Evolutionary conservation across 192 early-diverging fungal species (phyloP).

Genomic region (Rhizoclosmatium sp.): DNA sequence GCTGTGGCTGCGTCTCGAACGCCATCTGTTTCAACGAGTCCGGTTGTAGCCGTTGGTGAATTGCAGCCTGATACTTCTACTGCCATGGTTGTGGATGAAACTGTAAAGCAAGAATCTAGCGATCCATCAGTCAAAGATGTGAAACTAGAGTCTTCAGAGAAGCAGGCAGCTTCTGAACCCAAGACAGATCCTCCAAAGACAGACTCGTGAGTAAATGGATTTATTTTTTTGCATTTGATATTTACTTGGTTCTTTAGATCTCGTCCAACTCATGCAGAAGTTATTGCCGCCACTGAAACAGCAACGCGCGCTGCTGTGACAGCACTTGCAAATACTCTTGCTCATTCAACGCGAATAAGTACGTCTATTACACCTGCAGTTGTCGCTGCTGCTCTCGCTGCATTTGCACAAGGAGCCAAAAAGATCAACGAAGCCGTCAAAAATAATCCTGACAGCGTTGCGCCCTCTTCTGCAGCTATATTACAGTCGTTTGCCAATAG

Average conservation of each 20-base stretch:
- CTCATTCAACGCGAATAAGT: constrained; percentile 6
- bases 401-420: constrained; percentile 30
- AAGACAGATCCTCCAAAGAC: not conserved
- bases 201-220: not conserved
- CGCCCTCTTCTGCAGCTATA: constrained; percentile 21
- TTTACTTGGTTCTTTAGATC: not conserved
- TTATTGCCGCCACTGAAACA: constrained; percentile 24
- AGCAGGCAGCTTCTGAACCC: not conserved
- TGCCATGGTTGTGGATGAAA: not conserved
- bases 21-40: not conserved
- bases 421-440: constrained; percentile 28
- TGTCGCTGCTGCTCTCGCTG: constrained; percentile 27
- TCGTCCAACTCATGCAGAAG: not conserved
- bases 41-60: not conserved
- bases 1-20: not conserved
- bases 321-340: constrained; percentile 28
- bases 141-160: not conserved
- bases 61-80: not conserved
- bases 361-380: constrained; percentile 1
- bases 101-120: not conserved
- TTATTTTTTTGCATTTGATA: not conserved
- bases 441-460: not conserved
- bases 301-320: constrained; percentile 17
- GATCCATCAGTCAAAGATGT: not conserved
- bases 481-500: constrained; percentile 28